Evolutionary conservation across 2,329 filamentous ascomycete genomes (phyloP).

Genomic region (Colletotrichum zoysiae): DNA sequence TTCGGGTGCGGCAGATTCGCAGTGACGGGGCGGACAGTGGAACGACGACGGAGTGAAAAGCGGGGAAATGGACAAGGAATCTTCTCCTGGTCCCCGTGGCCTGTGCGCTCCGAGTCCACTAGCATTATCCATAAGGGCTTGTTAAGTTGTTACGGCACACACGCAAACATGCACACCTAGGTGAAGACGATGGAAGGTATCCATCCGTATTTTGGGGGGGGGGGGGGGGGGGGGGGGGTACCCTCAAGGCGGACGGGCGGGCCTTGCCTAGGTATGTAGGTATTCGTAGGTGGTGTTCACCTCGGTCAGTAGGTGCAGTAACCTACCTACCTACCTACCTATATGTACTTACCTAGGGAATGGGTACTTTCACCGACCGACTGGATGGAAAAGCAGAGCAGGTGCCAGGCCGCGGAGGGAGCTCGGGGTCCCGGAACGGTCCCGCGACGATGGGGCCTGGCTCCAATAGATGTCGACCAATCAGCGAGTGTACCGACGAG

Average conservation of each 20-base stretch:
- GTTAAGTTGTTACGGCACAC: too few relatives aligned
- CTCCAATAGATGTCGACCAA: neutral
- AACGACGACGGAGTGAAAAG: slow-evolving; percentile 13
- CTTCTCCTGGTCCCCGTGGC: slow-evolving; percentile 3
- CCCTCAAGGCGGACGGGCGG: too few relatives aligned
- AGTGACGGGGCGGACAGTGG: slow-evolving; percentile 2
- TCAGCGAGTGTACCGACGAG: slow-evolving; percentile 9
- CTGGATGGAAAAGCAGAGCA: neutral
- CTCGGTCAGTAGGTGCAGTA: too few relatives aligned
- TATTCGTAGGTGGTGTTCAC: too few relatives aligned
- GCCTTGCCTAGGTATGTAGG: too few relatives aligned
- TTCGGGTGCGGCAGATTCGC: neutral
- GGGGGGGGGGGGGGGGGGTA: too few relatives aligned
- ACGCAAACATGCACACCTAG: too few relatives aligned
- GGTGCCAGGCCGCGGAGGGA: neutral
- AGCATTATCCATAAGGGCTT: too few relatives aligned
- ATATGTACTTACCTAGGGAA: too few relatives aligned
- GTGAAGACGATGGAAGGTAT: too few relatives aligned
- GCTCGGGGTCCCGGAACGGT: slow-evolving; percentile 26
- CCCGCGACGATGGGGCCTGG: neutral
- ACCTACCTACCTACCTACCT: too few relatives aligned
- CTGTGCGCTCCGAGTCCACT: neutral
- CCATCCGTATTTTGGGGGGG: too few relatives aligned
- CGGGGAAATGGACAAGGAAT: slow-evolving; percentile 24
- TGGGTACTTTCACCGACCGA: neutral